phyloP scores from a whole-genome alignment of 306 rosid genomes.

The Corylus heterophylla region DNA sequence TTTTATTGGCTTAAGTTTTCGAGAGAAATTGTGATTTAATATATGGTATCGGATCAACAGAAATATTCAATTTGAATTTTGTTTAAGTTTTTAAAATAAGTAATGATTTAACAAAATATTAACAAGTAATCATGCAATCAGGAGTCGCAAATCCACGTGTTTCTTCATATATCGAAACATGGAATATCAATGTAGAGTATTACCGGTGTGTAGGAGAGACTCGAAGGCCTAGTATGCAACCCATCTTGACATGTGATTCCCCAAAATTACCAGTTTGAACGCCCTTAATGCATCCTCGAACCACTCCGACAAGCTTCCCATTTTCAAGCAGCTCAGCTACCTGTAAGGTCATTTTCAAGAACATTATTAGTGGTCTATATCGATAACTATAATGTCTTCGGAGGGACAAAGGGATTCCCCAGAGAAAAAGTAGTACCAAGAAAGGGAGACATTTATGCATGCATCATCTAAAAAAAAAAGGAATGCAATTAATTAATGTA shows the following conservation, averaged over 20 bases:
- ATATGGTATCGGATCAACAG: too few species aligned
- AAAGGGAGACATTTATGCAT: conserved; percentile 17
- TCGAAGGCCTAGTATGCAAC: conserved; percentile 72
- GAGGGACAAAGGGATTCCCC: conserved; percentile 16
- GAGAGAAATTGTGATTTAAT: too few species aligned
- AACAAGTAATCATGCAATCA: neutral
- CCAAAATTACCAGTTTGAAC: conserved; percentile 44
- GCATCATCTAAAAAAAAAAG: neutral
- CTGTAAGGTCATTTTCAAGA: conserved; percentile 35
- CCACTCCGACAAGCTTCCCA: conserved; percentile 66
- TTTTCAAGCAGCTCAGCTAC: conserved; percentile 68
- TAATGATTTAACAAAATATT: too few species aligned
- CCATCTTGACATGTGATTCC: conserved; percentile 50
- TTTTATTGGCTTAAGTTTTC: too few species aligned
- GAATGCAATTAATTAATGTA: neutral
- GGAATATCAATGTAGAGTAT: neutral
- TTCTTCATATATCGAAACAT: too few species aligned
- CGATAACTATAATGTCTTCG: conserved; percentile 1
- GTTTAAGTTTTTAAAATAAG: too few species aligned
- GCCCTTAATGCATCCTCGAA: conserved; percentile 71
- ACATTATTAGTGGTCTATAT: neutral
- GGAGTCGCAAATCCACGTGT: too few species aligned
- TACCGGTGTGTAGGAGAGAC: conserved; percentile 73
- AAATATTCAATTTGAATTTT: too few species aligned
- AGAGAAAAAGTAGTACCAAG: conserved; percentile 11